Conservation (phyloP, 73 alveolate species). For the Paramecium primaurelia region DNA sequence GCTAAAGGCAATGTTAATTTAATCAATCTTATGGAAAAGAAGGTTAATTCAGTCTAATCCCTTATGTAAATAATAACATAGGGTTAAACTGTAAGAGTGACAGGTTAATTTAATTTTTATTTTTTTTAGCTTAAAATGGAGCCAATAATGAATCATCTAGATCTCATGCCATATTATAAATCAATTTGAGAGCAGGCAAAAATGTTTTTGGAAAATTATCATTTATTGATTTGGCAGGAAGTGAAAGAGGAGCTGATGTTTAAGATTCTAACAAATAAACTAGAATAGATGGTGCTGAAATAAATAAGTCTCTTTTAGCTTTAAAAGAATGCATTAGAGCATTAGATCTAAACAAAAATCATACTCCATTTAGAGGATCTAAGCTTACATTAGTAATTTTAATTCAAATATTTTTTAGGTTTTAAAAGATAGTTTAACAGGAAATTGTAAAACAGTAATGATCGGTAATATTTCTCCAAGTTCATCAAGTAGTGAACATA, state of each 20-base stretch:
- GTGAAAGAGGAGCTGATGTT: slow-evolving; percentile 99
- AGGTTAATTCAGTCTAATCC: slow-evolving; percentile 68
- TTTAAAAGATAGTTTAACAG: slow-evolving; percentile 95
- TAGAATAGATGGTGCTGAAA: slow-evolving; percentile 99
- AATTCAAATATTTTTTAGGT: slow-evolving; percentile 79
- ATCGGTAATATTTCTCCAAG: slow-evolving; percentile 99
- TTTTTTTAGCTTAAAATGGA: slow-evolving; percentile 15
- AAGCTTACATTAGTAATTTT: slow-evolving; percentile 83
- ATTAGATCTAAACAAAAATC: slow-evolving; percentile 92
- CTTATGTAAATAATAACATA: slow-evolving; percentile 76
- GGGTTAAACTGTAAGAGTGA: slow-evolving; percentile 69
- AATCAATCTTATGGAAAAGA: slow-evolving; percentile 88
- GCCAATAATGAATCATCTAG: slow-evolving; percentile 57
- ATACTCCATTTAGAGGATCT: slow-evolving; percentile 99
- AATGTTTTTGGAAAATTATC: slow-evolving; percentile 91
- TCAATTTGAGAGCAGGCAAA: slow-evolving; percentile 85
- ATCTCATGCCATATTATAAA: slow-evolving; percentile 71
- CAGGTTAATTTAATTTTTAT: background rate
- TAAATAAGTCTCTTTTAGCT: slow-evolving; percentile 98
- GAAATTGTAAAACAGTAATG: slow-evolving; percentile 99
- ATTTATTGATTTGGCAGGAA: slow-evolving; percentile 98
- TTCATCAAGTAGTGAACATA: slow-evolving; percentile 95
- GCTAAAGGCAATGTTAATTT: slow-evolving; percentile 97
- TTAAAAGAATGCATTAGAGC: slow-evolving; percentile 99
- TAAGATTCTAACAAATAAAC: slow-evolving; percentile 91